Conservation (phyloP, 352 stramenopile genomes). For the Pythium utonaiense region DNA sequence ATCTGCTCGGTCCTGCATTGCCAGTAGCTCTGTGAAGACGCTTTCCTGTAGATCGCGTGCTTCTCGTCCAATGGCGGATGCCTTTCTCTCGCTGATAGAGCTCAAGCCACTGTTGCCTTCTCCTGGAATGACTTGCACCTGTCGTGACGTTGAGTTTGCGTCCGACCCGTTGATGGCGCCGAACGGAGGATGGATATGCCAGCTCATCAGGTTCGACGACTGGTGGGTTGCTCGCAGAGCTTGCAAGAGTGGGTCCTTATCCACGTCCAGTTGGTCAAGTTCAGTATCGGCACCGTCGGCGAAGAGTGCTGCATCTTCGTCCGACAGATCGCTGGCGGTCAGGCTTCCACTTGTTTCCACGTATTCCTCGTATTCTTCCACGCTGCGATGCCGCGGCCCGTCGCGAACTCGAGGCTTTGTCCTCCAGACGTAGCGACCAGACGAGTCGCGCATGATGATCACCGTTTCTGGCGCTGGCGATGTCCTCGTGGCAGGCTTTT, state of each 20-base stretch:
- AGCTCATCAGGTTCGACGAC: slow-evolving; percentile 71
- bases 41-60: slow-evolving; percentile 50
- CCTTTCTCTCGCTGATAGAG: slow-evolving; percentile 58
- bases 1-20: slow-evolving; percentile 57
- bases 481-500: slow-evolving; percentile 48
- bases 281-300: slow-evolving; percentile 24
- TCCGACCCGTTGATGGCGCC: slow-evolving; percentile 11
- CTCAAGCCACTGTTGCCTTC: slow-evolving; percentile 79
- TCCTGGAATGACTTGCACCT: slow-evolving; percentile 35
- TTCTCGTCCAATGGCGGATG: slow-evolving; percentile 44
- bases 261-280: slow-evolving; percentile 29
- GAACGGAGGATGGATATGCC: slow-evolving; percentile 32
- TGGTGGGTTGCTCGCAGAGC: slow-evolving; percentile 60
- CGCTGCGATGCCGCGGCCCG: slow-evolving; percentile 44
- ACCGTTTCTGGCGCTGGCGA: slow-evolving; percentile 47
- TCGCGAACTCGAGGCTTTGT: slow-evolving; percentile 63
- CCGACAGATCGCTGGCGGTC: slow-evolving; percentile 14
- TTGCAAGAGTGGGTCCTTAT: slow-evolving; percentile 53
- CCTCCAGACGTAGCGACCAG: slow-evolving; percentile 76
- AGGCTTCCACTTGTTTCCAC: slow-evolving; percentile 15
- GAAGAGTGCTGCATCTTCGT: slow-evolving; percentile 8
- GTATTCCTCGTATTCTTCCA: slow-evolving; percentile 61
- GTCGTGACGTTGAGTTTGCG: slow-evolving; percentile 15
- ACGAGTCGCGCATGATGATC: slow-evolving; percentile 75
- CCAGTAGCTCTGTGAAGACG: slow-evolving; percentile 65